These are phyloP conservation scores for Sugiyamaella pinicola DNA, from an alignment of 1,139 yeast species.

Conservation along the genomic window DNA sequence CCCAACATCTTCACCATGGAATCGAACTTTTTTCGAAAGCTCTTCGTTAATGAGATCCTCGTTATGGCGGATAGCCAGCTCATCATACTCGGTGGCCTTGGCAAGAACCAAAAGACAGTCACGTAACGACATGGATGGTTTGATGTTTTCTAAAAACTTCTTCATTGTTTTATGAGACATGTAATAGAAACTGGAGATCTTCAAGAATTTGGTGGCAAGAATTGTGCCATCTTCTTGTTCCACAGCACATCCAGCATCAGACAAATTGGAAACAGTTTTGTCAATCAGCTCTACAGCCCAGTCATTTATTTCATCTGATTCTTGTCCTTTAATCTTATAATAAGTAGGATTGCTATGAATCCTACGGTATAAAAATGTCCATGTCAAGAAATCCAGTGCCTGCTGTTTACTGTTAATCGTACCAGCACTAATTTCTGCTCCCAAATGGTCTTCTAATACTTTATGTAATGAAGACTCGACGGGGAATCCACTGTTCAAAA, in stretches of 20 bases:
- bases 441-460: conserved; percentile 90
- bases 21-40: conserved; percentile 78
- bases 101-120: conserved; percentile 73
- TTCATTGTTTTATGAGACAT: conserved; percentile 89
- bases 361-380: conserved; percentile 93
- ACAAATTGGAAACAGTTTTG: conserved; percentile 63
- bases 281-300: conserved; percentile 78
- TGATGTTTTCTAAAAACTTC: conserved; percentile 58
- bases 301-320: conserved; percentile 24
- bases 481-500: conserved; percentile 93
- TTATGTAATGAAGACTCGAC: conserved; percentile 95
- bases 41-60: conserved; percentile 92
- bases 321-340: conserved; percentile 76
- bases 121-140: conserved; percentile 56
- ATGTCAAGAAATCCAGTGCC: conserved; percentile 88
- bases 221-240: conserved; percentile 52
- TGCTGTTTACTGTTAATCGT: conserved; percentile 80
- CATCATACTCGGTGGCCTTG: conserved; percentile 87
- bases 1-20: conserved; percentile 56
- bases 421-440: conserved; percentile 93
- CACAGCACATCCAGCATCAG: conserved; percentile 71
- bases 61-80: conserved; percentile 90
- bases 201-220: conserved; percentile 77
- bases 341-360: conserved; percentile 95
- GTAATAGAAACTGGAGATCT: conserved; percentile 88